Conservation (phyloP, 2,329 filamentous ascomycete genomes). For the Colletotrichum musicola region DNA sequence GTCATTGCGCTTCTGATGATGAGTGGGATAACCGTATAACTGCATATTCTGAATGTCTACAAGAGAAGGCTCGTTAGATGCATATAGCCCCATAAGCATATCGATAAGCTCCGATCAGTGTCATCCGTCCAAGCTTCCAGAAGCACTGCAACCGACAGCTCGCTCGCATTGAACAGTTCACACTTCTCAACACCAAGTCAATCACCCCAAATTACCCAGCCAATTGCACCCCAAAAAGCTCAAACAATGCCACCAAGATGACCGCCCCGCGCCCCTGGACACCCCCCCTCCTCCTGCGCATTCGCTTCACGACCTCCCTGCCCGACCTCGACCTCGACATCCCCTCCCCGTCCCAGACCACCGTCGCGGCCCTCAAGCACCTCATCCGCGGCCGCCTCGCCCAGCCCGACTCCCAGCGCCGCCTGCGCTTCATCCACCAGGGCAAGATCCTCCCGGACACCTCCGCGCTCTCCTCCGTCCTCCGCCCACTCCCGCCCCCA, state of each 20-base stretch:
- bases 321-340: conserved; percentile 88
- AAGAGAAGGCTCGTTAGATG: neutral
- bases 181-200: neutral
- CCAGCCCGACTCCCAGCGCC: conserved; percentile 70
- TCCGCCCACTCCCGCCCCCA: conserved; percentile 73
- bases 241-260: conserved; percentile 27
- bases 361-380: conserved; percentile 83
- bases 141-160: neutral
- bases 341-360: conserved; percentile 74
- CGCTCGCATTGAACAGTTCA: neutral
- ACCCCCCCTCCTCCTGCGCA: conserved; percentile 77
- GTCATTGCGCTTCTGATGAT: too few relatives aligned
- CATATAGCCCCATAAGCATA: neutral
- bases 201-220: neutral
- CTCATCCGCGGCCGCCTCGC: conserved; percentile 81
- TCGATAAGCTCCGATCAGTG: neutral
- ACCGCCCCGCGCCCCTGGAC: conserved; percentile 38
- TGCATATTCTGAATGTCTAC: neutral
- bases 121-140: neutral
- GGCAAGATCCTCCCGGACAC: conserved; percentile 87
- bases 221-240: neutral
- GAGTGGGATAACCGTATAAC: neutral
- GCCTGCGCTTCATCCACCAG: conserved; percentile 89
- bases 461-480: conserved; percentile 74
- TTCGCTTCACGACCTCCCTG: conserved; percentile 89